Evolutionary conservation across 163 green algal genomes (phyloP), one percentile per base, ranked within the genome.

Genomic region (Coccomyxa subellipsoidea): DNA sequence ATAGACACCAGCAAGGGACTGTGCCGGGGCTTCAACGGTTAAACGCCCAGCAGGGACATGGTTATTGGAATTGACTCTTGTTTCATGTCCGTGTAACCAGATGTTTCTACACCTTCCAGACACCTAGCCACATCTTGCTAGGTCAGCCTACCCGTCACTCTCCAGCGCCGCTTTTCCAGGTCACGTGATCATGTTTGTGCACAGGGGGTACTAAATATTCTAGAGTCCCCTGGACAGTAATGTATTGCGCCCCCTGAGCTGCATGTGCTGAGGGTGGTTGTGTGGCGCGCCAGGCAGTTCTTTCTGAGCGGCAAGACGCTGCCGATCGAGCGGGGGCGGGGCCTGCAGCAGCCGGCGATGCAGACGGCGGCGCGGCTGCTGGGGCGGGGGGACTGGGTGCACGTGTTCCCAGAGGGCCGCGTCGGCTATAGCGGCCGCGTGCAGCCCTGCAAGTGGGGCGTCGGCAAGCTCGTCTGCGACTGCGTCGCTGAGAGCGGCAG

Each of bases 281-380:
- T 73, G 29, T 73, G 27, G 66, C n/a, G 32, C 27, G 31, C 35
- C 86, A 94, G 91, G 70, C 89, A 94, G 79, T 98, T 98, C 80
- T 98, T 98, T 77, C 78, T 89, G 12, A 95, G 89, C 54, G 95
- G 95, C 76, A 98, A 98, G 81, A 92, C 89, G n/a, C 89, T 98
- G 78, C 94, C 95, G 2, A 91, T 98, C 15, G 89, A 93, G 35
- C 80, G 91, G 9, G 87, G 86, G 18, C 80, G n/a, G 77, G 94
- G 94, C 53, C 81, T 94, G 32, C 53, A 90, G 35, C 95, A 98
- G 89, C 89, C 90, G 18, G 82, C 93, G 54, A 92, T 98, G 87
- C 70, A 47, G 4, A 73, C 88, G 0, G 90, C 91, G 21, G 90
- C 86, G 23, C 66, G 38, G 35, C 77, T 69, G 69, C 82, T 92